Evolutionary conservation across 1,284 basidiomycete species (phyloP), one percentile per base, ranked within the genome.

Genomic region (Ustilago nuda): DNA sequence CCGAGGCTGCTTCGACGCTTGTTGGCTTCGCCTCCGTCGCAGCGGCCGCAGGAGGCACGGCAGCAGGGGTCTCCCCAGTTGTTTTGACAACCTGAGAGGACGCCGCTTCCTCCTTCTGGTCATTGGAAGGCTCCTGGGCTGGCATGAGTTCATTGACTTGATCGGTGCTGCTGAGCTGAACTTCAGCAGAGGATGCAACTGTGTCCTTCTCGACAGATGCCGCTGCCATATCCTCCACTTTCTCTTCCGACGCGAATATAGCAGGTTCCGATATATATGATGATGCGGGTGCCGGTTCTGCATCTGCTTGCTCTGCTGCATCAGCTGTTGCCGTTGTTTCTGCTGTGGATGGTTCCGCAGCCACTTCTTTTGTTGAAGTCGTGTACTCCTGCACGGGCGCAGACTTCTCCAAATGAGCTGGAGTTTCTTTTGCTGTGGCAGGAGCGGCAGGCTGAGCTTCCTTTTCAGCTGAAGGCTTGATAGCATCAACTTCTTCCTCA

Each of bases 291-390:
- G 61, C 19, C 12, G 17, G 3, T 13, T 37, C 36, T 17, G 32
- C 39, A n/a, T 48, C 35, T 41, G 17, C 46, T 33, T 56, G 27
- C 45, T 50, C 45, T 33, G 48, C 15, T 50, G 6, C 48, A n/a
- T 57, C 39, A 8, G 17, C 37, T 11, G 32, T 30, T 32, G n/a
- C 9, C 27, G 27, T 50, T 4, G 48, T 13, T n/a, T 50, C 48
- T 4, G 48, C 11, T 1, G 11, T 32, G 27, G 48, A 32, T 15
- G 48, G 27, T 19, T 33, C 48, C 12, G n/a, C 27, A 30, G 13
- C 13, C 30, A 12, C 11, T 4, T 50, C 48, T 19, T 48, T 19
- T 50, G 27, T 27, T 7, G n/a, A 5, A 5, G 48, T 19, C 6
- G 27, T 7, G 4, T 50, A 9, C 27, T 13, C 48, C 19, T 45